Evolutionary conservation across 371 early-diverging fungal genomes (phyloP), one percentile per base, ranked within the genome.

Genomic region (Apophysomyces elegans): DNA sequence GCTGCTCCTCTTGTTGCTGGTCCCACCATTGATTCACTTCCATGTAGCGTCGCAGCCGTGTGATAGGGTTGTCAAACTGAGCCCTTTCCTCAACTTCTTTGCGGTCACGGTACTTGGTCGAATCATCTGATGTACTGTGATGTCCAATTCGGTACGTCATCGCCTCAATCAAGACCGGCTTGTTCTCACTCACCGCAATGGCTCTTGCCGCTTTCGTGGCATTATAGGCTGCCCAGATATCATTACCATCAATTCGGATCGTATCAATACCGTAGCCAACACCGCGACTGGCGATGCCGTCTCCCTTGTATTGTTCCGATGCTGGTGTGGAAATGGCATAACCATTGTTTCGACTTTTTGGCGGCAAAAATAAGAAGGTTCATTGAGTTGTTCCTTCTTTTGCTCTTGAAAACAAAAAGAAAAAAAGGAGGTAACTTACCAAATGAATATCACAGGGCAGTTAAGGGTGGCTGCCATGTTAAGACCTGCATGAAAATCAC

Each of bases 181-280:
- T 86, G 77, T 88, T 81, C 64, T 95, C 84, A 26, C 86, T 86
- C 26, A 95, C 81, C 0, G 95, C 95, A 35, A 91, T 86, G 43
- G 86, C 80, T 64, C 97, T 82, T 1, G 99, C 98, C 45, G 87
- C 91, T 68, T 88, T 88, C 5, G 93, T 91, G 14, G 93, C 97
- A 70, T 93, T 94, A 74, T 96, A 98, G 26, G 98, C 94, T 4
- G 98, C 99, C 91, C 95, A 91, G 26, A 94, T 89, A 72, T 99
- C 99, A 79, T 98, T 99, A 58, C 99, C 99, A 69, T 99, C 99
- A 9, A 98, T 96, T 26, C 98, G 91, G 63, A 98, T 90, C 0
- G 97, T 95, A 80, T 94, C 92, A 69, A 99, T 96, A n/a, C 98
- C 99, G 71, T 99, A 99, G 5, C 98, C 99, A 60, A 92, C 86